Evolutionary conservation across 2,329 filamentous ascomycete species (phyloP).

Genomic region (Phialophora verrucosa): DNA sequence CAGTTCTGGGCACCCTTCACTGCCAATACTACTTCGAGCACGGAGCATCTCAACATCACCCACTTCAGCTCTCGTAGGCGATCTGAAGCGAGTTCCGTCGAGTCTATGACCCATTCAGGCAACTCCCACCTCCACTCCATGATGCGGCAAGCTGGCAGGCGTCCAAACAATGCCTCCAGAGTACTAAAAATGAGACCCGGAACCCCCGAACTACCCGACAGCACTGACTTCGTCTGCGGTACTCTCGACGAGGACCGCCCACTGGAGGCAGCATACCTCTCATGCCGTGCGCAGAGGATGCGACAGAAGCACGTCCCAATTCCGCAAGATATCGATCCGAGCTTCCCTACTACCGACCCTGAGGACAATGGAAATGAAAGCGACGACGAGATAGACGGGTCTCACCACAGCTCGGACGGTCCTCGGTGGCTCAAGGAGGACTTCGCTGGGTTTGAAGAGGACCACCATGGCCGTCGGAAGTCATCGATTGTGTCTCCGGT

Average conservation of each 20-base stretch:
- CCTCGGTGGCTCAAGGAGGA: conserved; percentile 73
- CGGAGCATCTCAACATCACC: conserved; percentile 57
- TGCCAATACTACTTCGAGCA: conserved; percentile 57
- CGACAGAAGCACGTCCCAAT: conserved; percentile 79
- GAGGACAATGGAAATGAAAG: conserved; percentile 83
- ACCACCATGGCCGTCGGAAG: conserved; percentile 50
- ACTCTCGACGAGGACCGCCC: conserved; percentile 95
- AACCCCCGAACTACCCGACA: conserved; percentile 88
- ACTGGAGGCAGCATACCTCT: conserved; percentile 90
- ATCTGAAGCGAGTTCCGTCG: conserved; percentile 60
- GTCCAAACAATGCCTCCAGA: conserved; percentile 18
- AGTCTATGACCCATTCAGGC: conserved; percentile 46
- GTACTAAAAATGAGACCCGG: conserved; percentile 65
- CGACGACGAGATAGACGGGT: conserved; percentile 62
- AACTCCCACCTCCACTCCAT: conserved; percentile 34
- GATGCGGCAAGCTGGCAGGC: conserved; percentile 19
- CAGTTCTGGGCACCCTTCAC: conserved; percentile 65
- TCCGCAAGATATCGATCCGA: conserved; percentile 97
- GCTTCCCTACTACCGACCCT: conserved; percentile 91
- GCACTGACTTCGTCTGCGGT: conserved; percentile 98
- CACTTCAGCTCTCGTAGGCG: conserved; percentile 53
- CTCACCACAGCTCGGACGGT: conserved; percentile 58
- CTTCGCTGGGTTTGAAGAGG: conserved; percentile 69
- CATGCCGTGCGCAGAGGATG: conserved; percentile 79
- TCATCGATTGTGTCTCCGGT: conserved; percentile 59